Percentiles rank a stretch among this genome's conserved stretches.
These are phyloP conservation scores for Nelumbo lutea DNA, from an alignment of 164 flowering plant species.

Conservation along the genomic window DNA sequence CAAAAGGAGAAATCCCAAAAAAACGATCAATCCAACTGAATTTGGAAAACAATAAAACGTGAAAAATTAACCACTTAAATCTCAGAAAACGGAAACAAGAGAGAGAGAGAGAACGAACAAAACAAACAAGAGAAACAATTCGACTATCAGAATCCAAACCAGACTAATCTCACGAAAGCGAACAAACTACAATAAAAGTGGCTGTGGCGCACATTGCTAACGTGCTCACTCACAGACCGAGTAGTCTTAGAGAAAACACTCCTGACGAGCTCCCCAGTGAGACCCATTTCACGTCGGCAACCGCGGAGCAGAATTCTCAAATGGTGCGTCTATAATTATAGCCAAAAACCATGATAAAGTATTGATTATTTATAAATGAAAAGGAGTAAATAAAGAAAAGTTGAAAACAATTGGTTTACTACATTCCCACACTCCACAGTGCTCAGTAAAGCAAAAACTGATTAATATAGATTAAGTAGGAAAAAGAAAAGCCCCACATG, in stretches of 20 bases:
- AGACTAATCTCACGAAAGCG: background rate
- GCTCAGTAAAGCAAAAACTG: background rate
- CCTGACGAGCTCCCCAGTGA: slow-evolving; percentile 58
- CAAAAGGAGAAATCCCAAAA: background rate
- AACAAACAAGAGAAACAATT: background rate
- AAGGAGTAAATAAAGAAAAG: background rate
- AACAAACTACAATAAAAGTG: slow-evolving; percentile 1
- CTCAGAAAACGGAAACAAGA: background rate
- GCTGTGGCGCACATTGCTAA: slow-evolving; percentile 31
- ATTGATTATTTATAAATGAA: background rate
- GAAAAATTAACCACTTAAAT: background rate
- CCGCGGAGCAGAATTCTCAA: slow-evolving; percentile 20
- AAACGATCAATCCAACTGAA: slow-evolving; percentile 2
- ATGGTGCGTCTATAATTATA: slow-evolving; percentile 20
- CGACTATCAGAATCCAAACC: background rate
- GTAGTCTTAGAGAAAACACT: slow-evolving; percentile 55
- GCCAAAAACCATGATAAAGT: background rate
- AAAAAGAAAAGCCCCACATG: slow-evolving; percentile 12
- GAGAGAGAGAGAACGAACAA: background rate
- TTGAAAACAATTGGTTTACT: background rate
- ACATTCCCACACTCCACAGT: slow-evolving; percentile 5
- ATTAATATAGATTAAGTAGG: slow-evolving; percentile 1
- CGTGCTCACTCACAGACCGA: slow-evolving; percentile 33
- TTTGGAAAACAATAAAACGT: background rate
- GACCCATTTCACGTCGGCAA: slow-evolving; percentile 44